phyloP scores from a whole-genome alignment of 352 stramenopile genomes.

The Blastocystis sp. region DNA sequence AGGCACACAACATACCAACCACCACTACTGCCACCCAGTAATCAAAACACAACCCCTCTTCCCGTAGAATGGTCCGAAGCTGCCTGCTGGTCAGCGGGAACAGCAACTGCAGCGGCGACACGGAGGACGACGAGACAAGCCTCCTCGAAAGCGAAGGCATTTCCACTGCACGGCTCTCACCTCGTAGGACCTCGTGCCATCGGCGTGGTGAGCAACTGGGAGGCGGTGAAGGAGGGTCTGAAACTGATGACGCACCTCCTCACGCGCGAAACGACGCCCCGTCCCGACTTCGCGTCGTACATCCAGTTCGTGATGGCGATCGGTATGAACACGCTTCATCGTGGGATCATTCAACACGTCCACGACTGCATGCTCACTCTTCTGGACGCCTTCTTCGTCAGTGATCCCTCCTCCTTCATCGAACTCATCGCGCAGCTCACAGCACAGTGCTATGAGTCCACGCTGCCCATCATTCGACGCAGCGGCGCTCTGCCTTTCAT shows the following conservation, averaged over 20 bases:
- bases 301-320: not conserved
- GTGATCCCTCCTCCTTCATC: not conserved
- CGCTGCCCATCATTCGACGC: conserved; percentile 30
- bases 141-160: not conserved
- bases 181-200: not conserved
- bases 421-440: not conserved
- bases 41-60: no score
- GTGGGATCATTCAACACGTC: not conserved
- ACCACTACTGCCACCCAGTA: no score
- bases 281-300: not conserved
- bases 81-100: conserved; percentile 8
- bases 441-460: not conserved
- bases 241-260: not conserved
- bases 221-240: conserved; percentile 7
- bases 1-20: no score
- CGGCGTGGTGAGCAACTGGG: conserved; percentile 5
- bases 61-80: not conserved
- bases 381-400: not conserved
- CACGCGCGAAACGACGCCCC: not conserved
- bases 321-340: conserved; percentile 13
- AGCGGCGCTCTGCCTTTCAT: conserved; percentile 16
- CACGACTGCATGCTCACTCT: not conserved
- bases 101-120: not conserved
- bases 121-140: not conserved
- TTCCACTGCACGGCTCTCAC: not conserved